Evolutionary conservation across 257 asterid genomes (phyloP), one percentile per base, ranked within the genome.

Genomic region (Apocynum venetum): DNA sequence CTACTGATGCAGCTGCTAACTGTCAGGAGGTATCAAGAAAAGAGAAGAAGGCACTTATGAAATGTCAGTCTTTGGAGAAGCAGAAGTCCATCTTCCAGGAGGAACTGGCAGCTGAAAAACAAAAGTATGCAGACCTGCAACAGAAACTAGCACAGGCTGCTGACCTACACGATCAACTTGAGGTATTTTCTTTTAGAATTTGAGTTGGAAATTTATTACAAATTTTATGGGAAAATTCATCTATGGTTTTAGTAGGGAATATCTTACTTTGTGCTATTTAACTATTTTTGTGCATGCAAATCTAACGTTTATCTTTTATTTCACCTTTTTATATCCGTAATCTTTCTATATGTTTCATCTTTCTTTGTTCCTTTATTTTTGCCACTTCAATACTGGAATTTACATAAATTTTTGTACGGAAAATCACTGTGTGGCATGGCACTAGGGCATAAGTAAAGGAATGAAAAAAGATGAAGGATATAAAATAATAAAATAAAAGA

Each of bases 41-140:
- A 80, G 99, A 93, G 91, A 96, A 92, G 87, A 85, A 78, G 76
- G 89, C 93, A 0, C 76, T 93, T 79, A 49, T 83, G 79, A 91
- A 88, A 83, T 85, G 89, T 78, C 97, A 88, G 86, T 83, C 96
- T 1, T 89, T 92, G 97, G 99, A 93, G 89, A 95, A 95, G 91
- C 97, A 93, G 84, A 95, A 93, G 84, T 65, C 78, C 10, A 73
- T 83, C 75, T 83, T 84, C 47, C 97, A 87, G 77, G 98, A 96
- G 83, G 99, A 96, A 80, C 92, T 93, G 72, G 80, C 85, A 4
- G 91, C 86, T 78, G 97, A 93, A 72, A 92, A 85, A 68, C 78
- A 75, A 49, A 90, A 78, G 83, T 41, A 83, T 76, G 77, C 61
- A 64, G 87, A 83, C 83, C 85, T 89, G 75, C 91, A 84, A 71